Percentiles rank a stretch among this genome's conserved stretches.
Conservation (phyloP, 208 protist genomes). For the Perkinsela sp. region DNA sequence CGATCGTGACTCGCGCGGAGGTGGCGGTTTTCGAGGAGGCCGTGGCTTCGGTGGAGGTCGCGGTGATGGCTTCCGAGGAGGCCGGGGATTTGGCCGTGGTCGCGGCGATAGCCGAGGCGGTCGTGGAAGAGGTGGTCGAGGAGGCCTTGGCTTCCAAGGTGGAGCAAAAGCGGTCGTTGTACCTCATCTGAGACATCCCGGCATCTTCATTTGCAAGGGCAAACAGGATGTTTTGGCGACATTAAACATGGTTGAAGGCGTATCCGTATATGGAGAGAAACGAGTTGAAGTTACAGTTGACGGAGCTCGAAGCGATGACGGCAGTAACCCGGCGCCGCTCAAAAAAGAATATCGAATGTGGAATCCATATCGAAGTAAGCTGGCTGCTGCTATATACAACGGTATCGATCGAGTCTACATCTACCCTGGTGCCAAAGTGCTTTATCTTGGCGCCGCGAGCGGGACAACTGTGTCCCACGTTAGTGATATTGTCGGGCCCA, state of each 20-base stretch:
- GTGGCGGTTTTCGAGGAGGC: slow-evolving; percentile 9
- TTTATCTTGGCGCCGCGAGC: slow-evolving; percentile 98
- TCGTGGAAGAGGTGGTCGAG: slow-evolving; percentile 17
- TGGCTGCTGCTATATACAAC: slow-evolving; percentile 88
- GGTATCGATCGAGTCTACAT: slow-evolving; percentile 94
- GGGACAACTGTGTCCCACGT: slow-evolving; percentile 99
- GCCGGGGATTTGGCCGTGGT: slow-evolving; percentile 12
- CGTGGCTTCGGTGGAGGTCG: slow-evolving; percentile 9
- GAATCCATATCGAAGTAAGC: slow-evolving; percentile 99
- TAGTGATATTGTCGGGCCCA: slow-evolving; percentile 93
- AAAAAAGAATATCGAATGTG: slow-evolving; percentile 98
- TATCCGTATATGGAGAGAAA: slow-evolving; percentile 98
- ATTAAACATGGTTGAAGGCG: slow-evolving; percentile 83
- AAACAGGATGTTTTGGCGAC: slow-evolving; percentile 93
- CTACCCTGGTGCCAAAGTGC: slow-evolving; percentile 82
- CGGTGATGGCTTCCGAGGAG: slow-evolving; percentile 9
- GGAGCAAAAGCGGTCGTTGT: slow-evolving; percentile 63
- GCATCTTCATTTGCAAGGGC: slow-evolving; percentile 85
- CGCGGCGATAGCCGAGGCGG: slow-evolving; percentile 15
- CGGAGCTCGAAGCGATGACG: slow-evolving; percentile 16
- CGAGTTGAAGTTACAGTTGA: slow-evolving; percentile 56
- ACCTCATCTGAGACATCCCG: slow-evolving; percentile 72
- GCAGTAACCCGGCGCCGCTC: slow-evolving; percentile 1
- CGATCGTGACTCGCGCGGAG: slow-evolving; percentile 5
- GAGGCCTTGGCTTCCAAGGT: slow-evolving; percentile 16